Percentiles rank a stretch among this genome's conserved stretches.
Conservation (phyloP, 2,329 filamentous ascomycete species). For the Exophiala sp. region DNA sequence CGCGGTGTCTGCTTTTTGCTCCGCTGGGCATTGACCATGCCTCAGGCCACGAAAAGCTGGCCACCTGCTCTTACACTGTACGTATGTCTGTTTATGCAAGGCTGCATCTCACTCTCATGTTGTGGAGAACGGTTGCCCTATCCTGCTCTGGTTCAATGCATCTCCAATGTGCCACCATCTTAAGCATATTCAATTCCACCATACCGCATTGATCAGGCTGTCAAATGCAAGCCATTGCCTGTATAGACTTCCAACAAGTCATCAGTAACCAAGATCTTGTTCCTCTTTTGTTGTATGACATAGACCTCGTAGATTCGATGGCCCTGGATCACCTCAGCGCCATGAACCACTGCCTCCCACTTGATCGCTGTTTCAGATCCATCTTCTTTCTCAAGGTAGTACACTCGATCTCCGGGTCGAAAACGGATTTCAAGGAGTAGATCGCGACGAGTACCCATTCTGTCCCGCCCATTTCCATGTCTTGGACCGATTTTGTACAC, state of each 20-base stretch:
- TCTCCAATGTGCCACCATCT: no score
- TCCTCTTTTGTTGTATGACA: background rate
- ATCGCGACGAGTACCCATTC: background rate
- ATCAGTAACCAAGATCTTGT: background rate
- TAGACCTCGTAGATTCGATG: background rate
- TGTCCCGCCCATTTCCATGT: background rate
- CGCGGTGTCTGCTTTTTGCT: background rate
- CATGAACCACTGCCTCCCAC: constrained; percentile 3
- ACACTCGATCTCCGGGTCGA: background rate
- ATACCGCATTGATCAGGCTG: background rate
- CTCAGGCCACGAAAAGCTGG: no score
- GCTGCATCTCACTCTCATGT: background rate
- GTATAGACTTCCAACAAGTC: background rate
- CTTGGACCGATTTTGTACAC: constrained; percentile 2
- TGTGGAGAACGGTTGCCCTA: no score
- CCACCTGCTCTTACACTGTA: no score
- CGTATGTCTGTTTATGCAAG: background rate
- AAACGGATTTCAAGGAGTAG: background rate
- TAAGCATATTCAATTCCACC: background rate
- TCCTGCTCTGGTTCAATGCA: no score
- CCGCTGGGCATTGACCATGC: background rate
- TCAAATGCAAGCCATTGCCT: background rate
- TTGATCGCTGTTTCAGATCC: background rate
- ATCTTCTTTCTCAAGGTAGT: background rate
- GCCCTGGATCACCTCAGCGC: background rate